phyloP scores from a whole-genome alignment of 768 basidiomycete species.

The Tubosaeta sp. region DNA sequence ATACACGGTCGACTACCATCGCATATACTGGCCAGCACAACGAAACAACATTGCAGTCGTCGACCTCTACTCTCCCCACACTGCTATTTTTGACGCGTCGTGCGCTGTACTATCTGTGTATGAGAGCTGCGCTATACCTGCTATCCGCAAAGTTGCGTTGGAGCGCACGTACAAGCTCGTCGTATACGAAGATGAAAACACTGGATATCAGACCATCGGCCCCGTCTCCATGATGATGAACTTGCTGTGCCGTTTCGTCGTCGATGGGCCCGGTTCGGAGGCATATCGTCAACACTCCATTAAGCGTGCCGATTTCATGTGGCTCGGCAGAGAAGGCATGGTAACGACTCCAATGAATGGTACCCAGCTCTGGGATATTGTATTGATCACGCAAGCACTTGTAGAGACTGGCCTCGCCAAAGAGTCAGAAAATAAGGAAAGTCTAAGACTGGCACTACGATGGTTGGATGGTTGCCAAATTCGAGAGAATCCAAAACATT shows the following conservation, averaged over 20 bases:
- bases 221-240: conserved; percentile 98
- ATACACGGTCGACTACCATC: conserved; percentile 75
- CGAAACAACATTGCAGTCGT: conserved; percentile 76
- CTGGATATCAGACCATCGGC: conserved; percentile 81
- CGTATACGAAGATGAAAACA: conserved; percentile 91
- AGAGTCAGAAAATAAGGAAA: conserved; percentile 63
- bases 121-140: conserved; percentile 69
- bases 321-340: conserved; percentile 87
- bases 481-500: conserved; percentile 62
- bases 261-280: conserved; percentile 73
- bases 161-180: conserved; percentile 73
- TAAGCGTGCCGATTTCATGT: conserved; percentile 89
- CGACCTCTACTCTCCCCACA: conserved; percentile 87
- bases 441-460: conserved; percentile 55
- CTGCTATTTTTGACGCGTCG: conserved; percentile 60
- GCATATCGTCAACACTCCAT: conserved; percentile 72
- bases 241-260: conserved; percentile 69
- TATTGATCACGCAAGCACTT: conserved; percentile 88
- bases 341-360: conserved; percentile 96
- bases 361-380: conserved; percentile 90
- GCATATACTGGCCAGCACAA: conserved; percentile 86
- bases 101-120: conserved; percentile 63
- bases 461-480: conserved; percentile 79
- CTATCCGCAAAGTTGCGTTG: conserved; percentile 62
- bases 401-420: conserved; percentile 82